phyloP scores from a whole-genome alignment of 805 yeast genomes.

The Wickerhamia fluorescens region DNA sequence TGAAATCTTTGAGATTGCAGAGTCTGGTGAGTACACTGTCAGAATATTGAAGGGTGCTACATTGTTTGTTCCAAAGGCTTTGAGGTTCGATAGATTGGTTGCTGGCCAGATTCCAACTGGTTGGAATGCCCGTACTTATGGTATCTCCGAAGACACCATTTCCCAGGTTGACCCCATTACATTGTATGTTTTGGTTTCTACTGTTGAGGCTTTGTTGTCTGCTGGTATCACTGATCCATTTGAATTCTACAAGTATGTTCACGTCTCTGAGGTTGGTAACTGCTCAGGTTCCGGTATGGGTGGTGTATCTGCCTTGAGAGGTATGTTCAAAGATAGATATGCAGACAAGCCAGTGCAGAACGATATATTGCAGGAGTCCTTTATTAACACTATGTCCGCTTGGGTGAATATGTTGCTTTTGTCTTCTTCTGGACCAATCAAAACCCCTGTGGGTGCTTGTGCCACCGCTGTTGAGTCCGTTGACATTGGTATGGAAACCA shows the following conservation, averaged over 20 bases:
- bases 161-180: slow-evolving; percentile 96
- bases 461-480: slow-evolving; percentile 98
- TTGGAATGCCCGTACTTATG: slow-evolving; percentile 93
- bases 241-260: slow-evolving; percentile 97
- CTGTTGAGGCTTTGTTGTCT: slow-evolving; percentile 87
- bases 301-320: slow-evolving; percentile 94
- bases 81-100: slow-evolving; percentile 64
- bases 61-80: slow-evolving; percentile 84
- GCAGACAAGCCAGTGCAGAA: slow-evolving; percentile 92
- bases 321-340: slow-evolving; percentile 96
- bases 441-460: slow-evolving; percentile 99
- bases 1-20: slow-evolving; percentile 84
- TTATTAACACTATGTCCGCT: slow-evolving; percentile 98
- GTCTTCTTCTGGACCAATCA: slow-evolving; percentile 97
- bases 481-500: slow-evolving; percentile 92
- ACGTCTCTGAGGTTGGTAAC: slow-evolving; percentile 97
- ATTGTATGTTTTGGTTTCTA: slow-evolving; percentile 83
- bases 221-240: slow-evolving; percentile 98
- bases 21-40: slow-evolving; percentile 88
- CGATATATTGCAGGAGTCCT: slow-evolving; percentile 95
- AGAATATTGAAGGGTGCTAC: slow-evolving; percentile 89
- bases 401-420: slow-evolving; percentile 98
- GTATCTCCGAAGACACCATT: slow-evolving; percentile 89
- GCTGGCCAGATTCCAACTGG: slow-evolving; percentile 98
- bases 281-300: slow-evolving; percentile 99